A percentile compares a stretch with the other conserved stretches of the same genome.
These are phyloP conservation scores for Trichoderma semiorbis DNA, from an alignment of 2,329 filamentous ascomycete species.

Conservation along the genomic window DNA sequence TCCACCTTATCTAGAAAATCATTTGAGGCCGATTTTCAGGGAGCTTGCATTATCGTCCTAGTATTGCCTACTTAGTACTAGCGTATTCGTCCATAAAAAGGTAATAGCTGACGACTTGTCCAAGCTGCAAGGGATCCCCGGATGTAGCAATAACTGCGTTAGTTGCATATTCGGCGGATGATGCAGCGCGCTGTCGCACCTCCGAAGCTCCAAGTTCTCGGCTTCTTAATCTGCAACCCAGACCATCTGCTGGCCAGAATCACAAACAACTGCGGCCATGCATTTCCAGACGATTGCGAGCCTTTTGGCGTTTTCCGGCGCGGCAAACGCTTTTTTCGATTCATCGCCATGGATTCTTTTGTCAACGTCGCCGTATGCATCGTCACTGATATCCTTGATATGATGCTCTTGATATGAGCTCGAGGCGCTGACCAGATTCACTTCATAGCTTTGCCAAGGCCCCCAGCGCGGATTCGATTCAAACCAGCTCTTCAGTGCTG, in stretches of 20 bases:
- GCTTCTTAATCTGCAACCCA: constrained; percentile 4
- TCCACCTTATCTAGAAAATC: not conserved
- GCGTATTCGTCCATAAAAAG: not conserved
- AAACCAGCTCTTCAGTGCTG: constrained; percentile 45
- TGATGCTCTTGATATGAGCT: not conserved
- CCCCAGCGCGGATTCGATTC: constrained; percentile 42
- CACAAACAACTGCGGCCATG: constrained; percentile 14
- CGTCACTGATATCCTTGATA: not conserved
- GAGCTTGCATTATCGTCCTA: not conserved
- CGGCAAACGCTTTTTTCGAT: constrained; percentile 72
- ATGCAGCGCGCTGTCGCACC: constrained; percentile 13
- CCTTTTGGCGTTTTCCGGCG: constrained; percentile 53
- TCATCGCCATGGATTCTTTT: constrained; percentile 87
- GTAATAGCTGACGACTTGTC: not conserved
- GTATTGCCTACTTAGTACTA: not conserved
- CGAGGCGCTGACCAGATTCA: not conserved
- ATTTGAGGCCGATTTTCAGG: not conserved
- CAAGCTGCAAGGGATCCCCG: not conserved
- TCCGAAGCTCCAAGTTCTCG: constrained; percentile 1
- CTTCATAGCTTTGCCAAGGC: constrained; percentile 33
- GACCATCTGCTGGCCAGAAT: constrained; percentile 1
- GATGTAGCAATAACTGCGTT: constrained; percentile 6
- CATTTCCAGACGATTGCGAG: constrained; percentile 35
- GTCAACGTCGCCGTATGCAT: constrained; percentile 73
- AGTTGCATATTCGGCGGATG: constrained; percentile 1